Conservation (phyloP, 495 filamentous ascomycete species). For the Xylaria acuta region DNA sequence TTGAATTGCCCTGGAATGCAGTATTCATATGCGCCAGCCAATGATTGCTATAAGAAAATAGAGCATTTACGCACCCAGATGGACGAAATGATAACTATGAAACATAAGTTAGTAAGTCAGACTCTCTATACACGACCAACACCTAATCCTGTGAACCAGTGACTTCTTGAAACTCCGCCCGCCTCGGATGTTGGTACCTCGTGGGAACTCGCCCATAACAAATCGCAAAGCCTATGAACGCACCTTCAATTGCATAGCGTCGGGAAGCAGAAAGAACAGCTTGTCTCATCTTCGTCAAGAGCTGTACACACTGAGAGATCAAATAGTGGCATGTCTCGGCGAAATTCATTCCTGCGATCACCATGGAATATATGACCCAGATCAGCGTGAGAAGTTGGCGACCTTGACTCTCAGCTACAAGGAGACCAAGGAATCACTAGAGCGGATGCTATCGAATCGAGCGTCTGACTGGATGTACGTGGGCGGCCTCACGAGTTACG, state of each 20-base stretch:
- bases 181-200: conserved; percentile 7
- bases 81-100: conserved; percentile 28
- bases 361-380: background rate
- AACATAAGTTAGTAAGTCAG: conserved; percentile 25
- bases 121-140: background rate
- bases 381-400: background rate
- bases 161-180: conserved; percentile 32
- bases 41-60: background rate
- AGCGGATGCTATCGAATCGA: conserved; percentile 26
- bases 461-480: conserved; percentile 27
- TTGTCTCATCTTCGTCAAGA: conserved; percentile 25
- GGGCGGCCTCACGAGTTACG: conserved; percentile 26
- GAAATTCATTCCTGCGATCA: background rate
- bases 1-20: background rate
- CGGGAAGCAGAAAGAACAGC: background rate
- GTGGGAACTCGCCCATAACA: background rate
- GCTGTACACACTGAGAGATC: conserved; percentile 33
- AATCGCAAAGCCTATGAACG: background rate
- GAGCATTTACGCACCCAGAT: conserved; percentile 24
- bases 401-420: background rate
- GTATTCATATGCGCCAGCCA: background rate
- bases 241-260: background rate
- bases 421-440: conserved; percentile 7
- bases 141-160: conserved; percentile 21
- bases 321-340: conserved; percentile 19